Evolutionary conservation across 1,139 yeast species (phyloP).

Genomic region (Nematodospora anomalae): DNA sequence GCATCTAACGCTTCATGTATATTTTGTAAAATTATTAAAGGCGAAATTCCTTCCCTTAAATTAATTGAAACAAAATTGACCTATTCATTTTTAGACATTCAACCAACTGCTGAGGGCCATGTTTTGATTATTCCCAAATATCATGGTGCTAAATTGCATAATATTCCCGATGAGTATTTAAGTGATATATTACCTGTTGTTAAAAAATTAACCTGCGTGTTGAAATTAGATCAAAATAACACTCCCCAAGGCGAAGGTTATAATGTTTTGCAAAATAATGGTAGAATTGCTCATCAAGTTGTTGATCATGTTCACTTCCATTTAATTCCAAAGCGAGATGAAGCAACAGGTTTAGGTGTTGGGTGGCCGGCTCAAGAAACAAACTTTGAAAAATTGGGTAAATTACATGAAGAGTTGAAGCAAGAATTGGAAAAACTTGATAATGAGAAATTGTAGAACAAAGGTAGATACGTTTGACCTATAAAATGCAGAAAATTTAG

Average conservation of each 20-base stretch:
- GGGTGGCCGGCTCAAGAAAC: constrained; percentile 92
- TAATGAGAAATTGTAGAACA: constrained; percentile 25
- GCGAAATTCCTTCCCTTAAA: constrained; percentile 91
- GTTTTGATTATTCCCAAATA: constrained; percentile 85
- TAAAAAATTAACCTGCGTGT: constrained; percentile 76
- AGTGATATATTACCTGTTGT: constrained; percentile 84
- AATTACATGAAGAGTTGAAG: constrained; percentile 60
- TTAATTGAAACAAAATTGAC: constrained; percentile 77
- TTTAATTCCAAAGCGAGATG: constrained; percentile 82
- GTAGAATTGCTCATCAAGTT: constrained; percentile 87
- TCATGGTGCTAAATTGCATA: constrained; percentile 90
- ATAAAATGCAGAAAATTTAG: neutral
- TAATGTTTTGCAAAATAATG: constrained; percentile 89
- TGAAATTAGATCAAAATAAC: constrained; percentile 56
- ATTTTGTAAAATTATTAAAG: constrained; percentile 90
- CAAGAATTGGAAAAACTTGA: constrained; percentile 47
- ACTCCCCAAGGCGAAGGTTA: constrained; percentile 71
- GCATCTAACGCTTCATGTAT: constrained; percentile 51
- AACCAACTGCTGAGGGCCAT: constrained; percentile 88
- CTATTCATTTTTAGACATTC: constrained; percentile 87
- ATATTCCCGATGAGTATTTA: constrained; percentile 86
- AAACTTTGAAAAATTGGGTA: constrained; percentile 66
- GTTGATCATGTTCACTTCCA: constrained; percentile 98
- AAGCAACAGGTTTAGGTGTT: constrained; percentile 69
- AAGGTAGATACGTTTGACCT: no score